Evolutionary conservation across 2,329 filamentous ascomycete species (phyloP), one percentile per base, ranked within the genome.

Genomic region (Diplodia corticola): DNA sequence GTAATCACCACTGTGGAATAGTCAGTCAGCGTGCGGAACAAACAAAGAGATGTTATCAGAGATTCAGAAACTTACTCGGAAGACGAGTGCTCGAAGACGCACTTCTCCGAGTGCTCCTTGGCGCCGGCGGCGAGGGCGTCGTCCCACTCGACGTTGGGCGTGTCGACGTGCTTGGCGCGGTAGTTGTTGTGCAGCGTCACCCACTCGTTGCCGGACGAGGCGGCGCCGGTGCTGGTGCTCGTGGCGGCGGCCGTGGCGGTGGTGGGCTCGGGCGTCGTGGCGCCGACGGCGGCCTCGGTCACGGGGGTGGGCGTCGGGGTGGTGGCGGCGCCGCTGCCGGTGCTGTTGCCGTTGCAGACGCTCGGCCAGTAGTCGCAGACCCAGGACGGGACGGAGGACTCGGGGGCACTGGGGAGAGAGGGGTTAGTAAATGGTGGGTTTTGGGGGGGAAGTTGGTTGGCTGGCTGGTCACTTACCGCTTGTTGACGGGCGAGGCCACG

Each of bases 121-220:
- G 57, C 57, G 9, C 40, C 81, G 64, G 76, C 74, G 63, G 88
- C 89, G 64, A 92, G 85, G 49, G 80, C 80, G 7, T 80, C 74
- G 71, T 89, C 84, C 90, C 91, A 98, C 55, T 73, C 75, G 49
- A 97, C 75, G 53, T 81, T 84, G n/a, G 78, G 73, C 30, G 87
- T 61, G 40, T 61, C 88, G n/a, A 89, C 89, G 84, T 97, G 92
- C 82, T 95, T 96, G 74, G 83, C 77, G 69, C 95, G 93, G 80
- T 95, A 91, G 64, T 89, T 73, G 81, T 97, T 97, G 88, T 98
- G 73, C 35, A 61, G 26, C 4, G 40, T 44, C 10, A 30, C 40
- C 57, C 57, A 61, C 9, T 30, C 24, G 64, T 61, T 49, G 33
- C n/a, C 20, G 26, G 51, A 54, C 4, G 51, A 54, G 30, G 15